Evolutionary conservation across 495 filamentous ascomycete genomes (phyloP).

Genomic region (Neurospora discreta): DNA sequence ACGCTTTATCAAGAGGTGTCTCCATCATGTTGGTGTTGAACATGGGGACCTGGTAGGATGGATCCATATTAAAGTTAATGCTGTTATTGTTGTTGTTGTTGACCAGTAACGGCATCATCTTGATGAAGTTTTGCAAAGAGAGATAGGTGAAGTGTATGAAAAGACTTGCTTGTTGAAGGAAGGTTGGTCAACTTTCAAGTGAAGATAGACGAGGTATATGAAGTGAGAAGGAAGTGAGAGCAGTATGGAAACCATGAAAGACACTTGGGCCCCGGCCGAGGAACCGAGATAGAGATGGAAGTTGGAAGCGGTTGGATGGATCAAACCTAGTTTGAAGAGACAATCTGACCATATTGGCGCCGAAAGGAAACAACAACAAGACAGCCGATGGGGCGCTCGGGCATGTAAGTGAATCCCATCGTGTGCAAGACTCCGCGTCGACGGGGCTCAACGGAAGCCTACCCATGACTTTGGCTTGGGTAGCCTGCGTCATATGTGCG

Average conservation of each 20-base stretch:
- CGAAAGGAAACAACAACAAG: conserved; percentile 8
- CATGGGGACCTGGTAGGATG: not conserved
- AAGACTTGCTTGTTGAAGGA: not conserved
- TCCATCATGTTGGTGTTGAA: conserved; percentile 16
- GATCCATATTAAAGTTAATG: not conserved
- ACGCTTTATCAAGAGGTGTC: conserved; percentile 11
- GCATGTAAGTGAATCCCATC: conserved; percentile 15
- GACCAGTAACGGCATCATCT: conserved; percentile 21
- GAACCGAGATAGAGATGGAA: conserved; percentile 4
- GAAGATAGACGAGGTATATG: not conserved
- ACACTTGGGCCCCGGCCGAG: not conserved
- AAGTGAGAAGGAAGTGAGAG: not conserved
- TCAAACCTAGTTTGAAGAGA: conserved; percentile 19
- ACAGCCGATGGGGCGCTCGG: conserved; percentile 13
- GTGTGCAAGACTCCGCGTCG: conserved; percentile 18
- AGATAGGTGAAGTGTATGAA: not conserved
- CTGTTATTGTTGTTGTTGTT: conserved; percentile 9
- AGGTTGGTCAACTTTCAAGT: not conserved
- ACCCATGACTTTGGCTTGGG: conserved; percentile 21
- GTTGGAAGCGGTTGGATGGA: conserved; percentile 8
- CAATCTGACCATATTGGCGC: conserved; percentile 16
- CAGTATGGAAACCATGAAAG: not conserved
- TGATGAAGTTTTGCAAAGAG: conserved; percentile 5
- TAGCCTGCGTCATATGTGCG: conserved; percentile 24
- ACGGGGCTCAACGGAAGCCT: conserved; percentile 14